These are phyloP conservation scores for Drechslerella dactyloides DNA, from an alignment of 2,329 filamentous ascomycete genomes.

Conservation along the genomic window DNA sequence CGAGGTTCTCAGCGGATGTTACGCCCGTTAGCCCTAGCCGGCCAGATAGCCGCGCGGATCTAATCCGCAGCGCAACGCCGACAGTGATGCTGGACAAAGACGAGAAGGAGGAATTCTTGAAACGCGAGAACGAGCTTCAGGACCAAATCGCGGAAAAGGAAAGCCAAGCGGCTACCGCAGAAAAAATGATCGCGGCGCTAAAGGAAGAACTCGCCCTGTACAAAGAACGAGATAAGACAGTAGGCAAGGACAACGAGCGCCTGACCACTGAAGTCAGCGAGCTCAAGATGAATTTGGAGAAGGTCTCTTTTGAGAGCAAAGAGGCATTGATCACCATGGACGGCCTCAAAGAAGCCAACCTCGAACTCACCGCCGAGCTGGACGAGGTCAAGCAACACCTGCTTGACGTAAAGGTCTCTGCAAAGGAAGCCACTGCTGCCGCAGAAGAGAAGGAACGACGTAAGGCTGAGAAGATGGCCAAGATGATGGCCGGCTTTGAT, in stretches of 20 bases:
- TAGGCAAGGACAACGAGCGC: conserved; percentile 87
- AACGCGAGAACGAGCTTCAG: conserved; percentile 94
- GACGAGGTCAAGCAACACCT: conserved; percentile 97
- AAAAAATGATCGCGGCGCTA: conserved; percentile 79
- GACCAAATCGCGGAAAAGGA: conserved; percentile 96
- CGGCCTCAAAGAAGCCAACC: conserved; percentile 91
- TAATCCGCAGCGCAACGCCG: conserved; percentile 54
- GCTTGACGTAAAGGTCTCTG: conserved; percentile 92
- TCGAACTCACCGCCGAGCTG: conserved; percentile 86
- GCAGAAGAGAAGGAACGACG: conserved; percentile 97
- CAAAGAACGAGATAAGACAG: conserved; percentile 82
- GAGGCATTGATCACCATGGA: conserved; percentile 98
- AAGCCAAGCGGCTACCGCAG: conserved; percentile 75
- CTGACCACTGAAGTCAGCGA: conserved; percentile 86
- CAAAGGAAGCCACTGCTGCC: conserved; percentile 87
- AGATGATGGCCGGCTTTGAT: conserved; percentile 99
- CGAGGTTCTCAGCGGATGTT: conserved; percentile 64
- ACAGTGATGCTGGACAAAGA: conserved; percentile 79
- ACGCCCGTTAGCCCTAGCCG: conserved; percentile 56
- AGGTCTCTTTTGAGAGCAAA: conserved; percentile 93
- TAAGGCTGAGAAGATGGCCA: conserved; percentile 98
- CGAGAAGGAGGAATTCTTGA: conserved; percentile 92
- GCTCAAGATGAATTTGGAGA: conserved; percentile 94
- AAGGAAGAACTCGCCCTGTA: conserved; percentile 85
- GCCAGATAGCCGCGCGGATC: conserved; percentile 61